Conservation (phyloP, 129 eudicot species). For the Pseudognaphalium luteoalbum region DNA sequence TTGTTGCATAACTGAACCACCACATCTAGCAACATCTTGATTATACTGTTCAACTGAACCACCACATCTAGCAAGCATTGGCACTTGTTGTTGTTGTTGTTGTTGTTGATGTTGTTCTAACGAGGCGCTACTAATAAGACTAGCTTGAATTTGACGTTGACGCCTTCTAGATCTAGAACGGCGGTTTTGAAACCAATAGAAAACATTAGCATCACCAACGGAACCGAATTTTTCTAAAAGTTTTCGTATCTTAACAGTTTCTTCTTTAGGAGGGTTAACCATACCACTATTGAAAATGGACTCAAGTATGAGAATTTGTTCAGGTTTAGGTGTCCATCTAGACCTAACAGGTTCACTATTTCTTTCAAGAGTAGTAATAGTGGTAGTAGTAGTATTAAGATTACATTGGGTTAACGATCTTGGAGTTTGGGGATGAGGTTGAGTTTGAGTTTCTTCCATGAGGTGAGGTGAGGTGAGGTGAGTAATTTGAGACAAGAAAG, state of each 20-base stretch:
- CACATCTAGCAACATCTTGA: slow-evolving; percentile 23
- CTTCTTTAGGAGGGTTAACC: slow-evolving; percentile 94
- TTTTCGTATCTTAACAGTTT: slow-evolving; percentile 72
- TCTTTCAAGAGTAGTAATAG: slow-evolving; percentile 20
- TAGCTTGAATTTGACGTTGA: slow-evolving; percentile 83
- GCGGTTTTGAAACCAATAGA: slow-evolving; percentile 97
- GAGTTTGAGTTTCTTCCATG: slow-evolving; percentile 52
- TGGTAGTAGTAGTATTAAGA: no score
- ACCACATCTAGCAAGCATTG: slow-evolving; percentile 16
- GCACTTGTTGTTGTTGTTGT: slow-evolving; percentile 12
- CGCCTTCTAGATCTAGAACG: slow-evolving; percentile 88
- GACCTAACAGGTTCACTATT: slow-evolving; percentile 68
- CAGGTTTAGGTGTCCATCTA: slow-evolving; percentile 95
- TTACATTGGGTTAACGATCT: slow-evolving; percentile 16
- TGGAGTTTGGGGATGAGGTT: slow-evolving; percentile 19
- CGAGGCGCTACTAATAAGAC: slow-evolving; percentile 26
- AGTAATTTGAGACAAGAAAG: slow-evolving; percentile 25
- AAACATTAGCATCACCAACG: slow-evolving; percentile 87
- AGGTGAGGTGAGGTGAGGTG: slow-evolving; percentile 44
- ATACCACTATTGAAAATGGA: slow-evolving; percentile 93
- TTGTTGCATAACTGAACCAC: slow-evolving; percentile 11
- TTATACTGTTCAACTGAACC: slow-evolving; percentile 13
- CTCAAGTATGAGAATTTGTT: slow-evolving; percentile 86
- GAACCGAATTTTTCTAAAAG: slow-evolving; percentile 82
- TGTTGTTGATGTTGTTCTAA: slow-evolving; percentile 23